Conservation (phyloP, 345 rosid species). For the Eucalyptus decipiens region DNA sequence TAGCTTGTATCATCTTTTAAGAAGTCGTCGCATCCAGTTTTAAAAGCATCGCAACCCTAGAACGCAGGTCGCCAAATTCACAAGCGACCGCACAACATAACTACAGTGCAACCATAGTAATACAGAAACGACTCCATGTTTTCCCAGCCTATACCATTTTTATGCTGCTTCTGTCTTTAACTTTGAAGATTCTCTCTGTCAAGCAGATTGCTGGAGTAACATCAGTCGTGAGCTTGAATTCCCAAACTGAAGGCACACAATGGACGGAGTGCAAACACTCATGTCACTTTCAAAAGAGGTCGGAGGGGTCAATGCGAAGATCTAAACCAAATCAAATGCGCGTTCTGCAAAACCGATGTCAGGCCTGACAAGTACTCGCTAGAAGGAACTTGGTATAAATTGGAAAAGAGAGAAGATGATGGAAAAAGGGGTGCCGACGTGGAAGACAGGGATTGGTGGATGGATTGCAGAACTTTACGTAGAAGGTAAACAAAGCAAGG, state of each 20-base stretch:
- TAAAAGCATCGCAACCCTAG: not conserved
- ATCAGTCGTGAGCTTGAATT: not conserved
- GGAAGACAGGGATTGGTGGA: constrained; percentile 10
- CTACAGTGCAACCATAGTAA: not conserved
- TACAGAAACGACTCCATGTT: not conserved
- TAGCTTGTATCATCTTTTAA: not conserved
- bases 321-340: constrained; percentile 3
- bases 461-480: constrained; percentile 41
- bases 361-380: constrained; percentile 29
- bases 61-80: not conserved
- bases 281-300: not conserved
- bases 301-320: not conserved
- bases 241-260: not conserved
- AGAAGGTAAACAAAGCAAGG: constrained; percentile 69
- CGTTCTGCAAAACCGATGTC: not conserved
- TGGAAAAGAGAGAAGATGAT: not conserved
- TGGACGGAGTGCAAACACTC: not conserved
- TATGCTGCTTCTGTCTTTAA: not conserved
- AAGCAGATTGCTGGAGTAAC: not conserved
- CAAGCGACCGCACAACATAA: not conserved
- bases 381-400: constrained; percentile 11
- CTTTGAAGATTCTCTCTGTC: not conserved
- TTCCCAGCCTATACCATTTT: not conserved
- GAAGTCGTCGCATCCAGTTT: not conserved
- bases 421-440: not conserved